Percentiles rank a stretch among this genome's conserved stretches.
Conservation (phyloP, 106 monocot genomes). For the Gastrodia elata region DNA sequence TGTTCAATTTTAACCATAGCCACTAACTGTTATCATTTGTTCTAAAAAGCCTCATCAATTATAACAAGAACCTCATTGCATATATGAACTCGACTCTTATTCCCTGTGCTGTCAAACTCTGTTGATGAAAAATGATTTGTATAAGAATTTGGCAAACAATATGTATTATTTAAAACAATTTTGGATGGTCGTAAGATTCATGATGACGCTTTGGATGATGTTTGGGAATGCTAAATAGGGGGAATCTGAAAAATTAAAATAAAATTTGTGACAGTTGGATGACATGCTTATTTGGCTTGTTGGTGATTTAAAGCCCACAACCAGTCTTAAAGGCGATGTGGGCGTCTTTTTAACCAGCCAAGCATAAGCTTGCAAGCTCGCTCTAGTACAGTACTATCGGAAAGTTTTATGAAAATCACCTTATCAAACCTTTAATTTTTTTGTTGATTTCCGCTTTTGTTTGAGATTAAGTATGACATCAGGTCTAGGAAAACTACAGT, state of each 20-base stretch:
- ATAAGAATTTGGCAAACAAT: too few relatives aligned
- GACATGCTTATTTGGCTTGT: background rate
- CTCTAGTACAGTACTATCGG: background rate
- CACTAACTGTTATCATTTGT: too few relatives aligned
- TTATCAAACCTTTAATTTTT: background rate
- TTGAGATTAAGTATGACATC: background rate
- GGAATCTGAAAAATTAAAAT: background rate
- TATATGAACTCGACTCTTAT: too few relatives aligned
- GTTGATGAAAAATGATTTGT: too few relatives aligned
- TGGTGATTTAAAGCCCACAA: background rate
- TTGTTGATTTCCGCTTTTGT: background rate
- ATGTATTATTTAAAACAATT: too few relatives aligned
- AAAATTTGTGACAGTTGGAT: background rate
- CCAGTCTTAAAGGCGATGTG: background rate
- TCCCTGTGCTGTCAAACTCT: too few relatives aligned
- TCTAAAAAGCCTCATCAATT: too few relatives aligned
- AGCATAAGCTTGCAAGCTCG: too few relatives aligned
- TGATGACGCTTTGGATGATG: background rate
- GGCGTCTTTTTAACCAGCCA: too few relatives aligned
- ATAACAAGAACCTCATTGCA: too few relatives aligned
- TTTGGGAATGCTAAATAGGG: background rate
- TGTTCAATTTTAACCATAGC: too few relatives aligned
- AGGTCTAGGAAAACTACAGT: background rate
- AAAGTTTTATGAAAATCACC: background rate
- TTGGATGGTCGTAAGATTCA: too few relatives aligned